These are phyloP conservation scores for Microdochium nivale DNA, from an alignment of 2,329 filamentous ascomycete species.

Conservation along the genomic window DNA sequence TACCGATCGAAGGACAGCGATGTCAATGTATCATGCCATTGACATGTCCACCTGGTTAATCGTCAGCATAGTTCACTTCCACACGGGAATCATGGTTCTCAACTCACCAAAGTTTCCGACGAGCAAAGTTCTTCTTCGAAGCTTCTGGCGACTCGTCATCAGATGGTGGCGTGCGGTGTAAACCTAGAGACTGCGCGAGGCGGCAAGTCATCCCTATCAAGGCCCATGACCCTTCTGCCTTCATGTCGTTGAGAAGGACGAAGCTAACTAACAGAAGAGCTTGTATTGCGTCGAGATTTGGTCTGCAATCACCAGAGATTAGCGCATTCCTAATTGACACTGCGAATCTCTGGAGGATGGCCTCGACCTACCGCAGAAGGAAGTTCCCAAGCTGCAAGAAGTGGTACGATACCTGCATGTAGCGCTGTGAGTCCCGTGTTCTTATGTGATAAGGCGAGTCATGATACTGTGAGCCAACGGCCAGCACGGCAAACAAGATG, in stretches of 20 bases:
- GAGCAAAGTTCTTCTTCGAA: conserved; percentile 43
- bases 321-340: conserved; percentile 1
- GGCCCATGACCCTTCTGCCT: conserved; percentile 60
- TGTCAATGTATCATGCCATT: conserved; percentile 59
- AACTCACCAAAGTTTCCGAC: conserved; percentile 45
- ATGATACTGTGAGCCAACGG: conserved; percentile 58
- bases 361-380: conserved; percentile 37
- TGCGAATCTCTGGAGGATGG: conserved; percentile 3
- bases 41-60: conserved; percentile 44
- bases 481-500: conserved; percentile 56
- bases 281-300: conserved; percentile 58
- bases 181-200: conserved; percentile 55
- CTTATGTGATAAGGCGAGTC: conserved; percentile 55
- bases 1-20: conserved; percentile 59
- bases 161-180: conserved; percentile 40
- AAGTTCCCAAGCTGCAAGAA: conserved; percentile 57
- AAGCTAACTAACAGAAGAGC: conserved; percentile 55
- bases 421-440: conserved; percentile 50
- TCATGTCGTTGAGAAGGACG: conserved; percentile 60
- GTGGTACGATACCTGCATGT: conserved; percentile 57
- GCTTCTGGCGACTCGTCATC: conserved; percentile 39
- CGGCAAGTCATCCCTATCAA: conserved; percentile 55
- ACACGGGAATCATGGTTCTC: conserved; percentile 8
- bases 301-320: conserved; percentile 23
- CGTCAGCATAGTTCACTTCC: conserved; percentile 16